Conservation (phyloP, 768 basidiomycete species). For the Baorangia bicolor region DNA sequence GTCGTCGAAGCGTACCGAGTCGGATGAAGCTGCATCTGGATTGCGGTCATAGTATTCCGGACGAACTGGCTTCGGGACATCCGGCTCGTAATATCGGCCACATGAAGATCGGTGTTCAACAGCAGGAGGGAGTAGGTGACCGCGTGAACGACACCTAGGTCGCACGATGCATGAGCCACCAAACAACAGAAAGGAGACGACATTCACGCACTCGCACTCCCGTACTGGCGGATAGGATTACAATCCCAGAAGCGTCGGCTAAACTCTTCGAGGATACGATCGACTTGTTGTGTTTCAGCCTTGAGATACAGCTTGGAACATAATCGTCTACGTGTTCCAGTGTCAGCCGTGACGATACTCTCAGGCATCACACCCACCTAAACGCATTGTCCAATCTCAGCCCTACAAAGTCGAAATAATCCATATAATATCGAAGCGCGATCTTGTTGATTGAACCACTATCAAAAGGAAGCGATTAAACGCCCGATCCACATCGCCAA, state of each 20-base stretch:
- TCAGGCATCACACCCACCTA: slow-evolving; percentile 47
- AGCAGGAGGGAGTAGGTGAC: slow-evolving; percentile 90
- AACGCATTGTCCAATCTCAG: slow-evolving; percentile 88
- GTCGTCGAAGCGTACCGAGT: slow-evolving; percentile 52
- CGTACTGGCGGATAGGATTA: slow-evolving; percentile 79
- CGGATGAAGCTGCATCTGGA: slow-evolving; percentile 75
- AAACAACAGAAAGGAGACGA: neutral
- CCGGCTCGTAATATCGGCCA: slow-evolving; percentile 82
- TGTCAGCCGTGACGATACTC: neutral
- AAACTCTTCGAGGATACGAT: slow-evolving; percentile 92
- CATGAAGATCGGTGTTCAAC: slow-evolving; percentile 96
- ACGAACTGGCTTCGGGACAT: slow-evolving; percentile 96
- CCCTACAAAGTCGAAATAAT: slow-evolving; percentile 83
- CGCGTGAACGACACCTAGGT: slow-evolving; percentile 86
- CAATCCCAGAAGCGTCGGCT: slow-evolving; percentile 90
- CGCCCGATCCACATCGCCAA: neutral
- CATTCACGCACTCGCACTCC: slow-evolving; percentile 69
- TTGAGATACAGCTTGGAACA: slow-evolving; percentile 92
- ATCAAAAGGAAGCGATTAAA: slow-evolving; percentile 3
- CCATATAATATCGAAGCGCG: slow-evolving; percentile 78
- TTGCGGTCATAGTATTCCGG: slow-evolving; percentile 83
- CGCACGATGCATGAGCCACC: slow-evolving; percentile 1
- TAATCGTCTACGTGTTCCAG: slow-evolving; percentile 53
- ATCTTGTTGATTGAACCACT: slow-evolving; percentile 77
- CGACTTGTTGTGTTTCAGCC: slow-evolving; percentile 97